These are phyloP conservation scores for Phylloporus sp. DNA, from an alignment of 1,284 basidiomycete genomes.

Conservation along the genomic window DNA sequence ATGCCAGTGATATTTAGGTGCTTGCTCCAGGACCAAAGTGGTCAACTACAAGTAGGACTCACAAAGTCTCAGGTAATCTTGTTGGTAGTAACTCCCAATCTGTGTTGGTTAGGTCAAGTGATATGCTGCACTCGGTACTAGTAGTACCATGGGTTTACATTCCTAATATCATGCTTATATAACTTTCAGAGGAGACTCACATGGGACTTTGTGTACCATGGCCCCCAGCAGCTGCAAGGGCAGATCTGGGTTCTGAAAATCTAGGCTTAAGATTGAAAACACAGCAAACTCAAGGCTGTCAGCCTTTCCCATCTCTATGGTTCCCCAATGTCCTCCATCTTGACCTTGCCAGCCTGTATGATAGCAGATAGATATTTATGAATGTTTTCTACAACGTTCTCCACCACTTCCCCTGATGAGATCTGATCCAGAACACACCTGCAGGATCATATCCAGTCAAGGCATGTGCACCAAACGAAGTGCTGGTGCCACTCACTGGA, in stretches of 20 bases:
- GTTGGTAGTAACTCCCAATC: too few relatives aligned
- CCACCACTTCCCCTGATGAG: slow-evolving; percentile 89
- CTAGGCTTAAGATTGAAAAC: slow-evolving; percentile 27
- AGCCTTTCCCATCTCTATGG: slow-evolving; percentile 59
- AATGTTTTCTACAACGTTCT: slow-evolving; percentile 88
- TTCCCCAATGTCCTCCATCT: slow-evolving; percentile 87
- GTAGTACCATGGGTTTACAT: too few relatives aligned
- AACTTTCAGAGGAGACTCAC: slow-evolving; percentile 55
- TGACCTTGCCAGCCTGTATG: slow-evolving; percentile 78
- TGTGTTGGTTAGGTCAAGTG: too few relatives aligned
- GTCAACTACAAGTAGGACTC: too few relatives aligned
- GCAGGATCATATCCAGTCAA: neutral
- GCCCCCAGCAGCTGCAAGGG: slow-evolving; percentile 61
- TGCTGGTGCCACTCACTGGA: slow-evolving; percentile 65
- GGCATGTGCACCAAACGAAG: neutral
- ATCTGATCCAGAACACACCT: slow-evolving; percentile 92
- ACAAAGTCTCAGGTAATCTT: too few relatives aligned
- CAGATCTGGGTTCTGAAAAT: slow-evolving; percentile 41
- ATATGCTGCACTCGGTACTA: too few relatives aligned
- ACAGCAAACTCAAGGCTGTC: slow-evolving; percentile 79
- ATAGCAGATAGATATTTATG: slow-evolving; percentile 88
- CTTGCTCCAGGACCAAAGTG: too few relatives aligned
- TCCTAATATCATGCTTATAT: slow-evolving; percentile 57
- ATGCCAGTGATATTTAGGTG: too few relatives aligned
- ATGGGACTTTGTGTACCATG: slow-evolving; percentile 48